These are phyloP conservation scores for Euphorbia lathyris DNA, from an alignment of 345 rosid species.

Conservation along the genomic window DNA sequence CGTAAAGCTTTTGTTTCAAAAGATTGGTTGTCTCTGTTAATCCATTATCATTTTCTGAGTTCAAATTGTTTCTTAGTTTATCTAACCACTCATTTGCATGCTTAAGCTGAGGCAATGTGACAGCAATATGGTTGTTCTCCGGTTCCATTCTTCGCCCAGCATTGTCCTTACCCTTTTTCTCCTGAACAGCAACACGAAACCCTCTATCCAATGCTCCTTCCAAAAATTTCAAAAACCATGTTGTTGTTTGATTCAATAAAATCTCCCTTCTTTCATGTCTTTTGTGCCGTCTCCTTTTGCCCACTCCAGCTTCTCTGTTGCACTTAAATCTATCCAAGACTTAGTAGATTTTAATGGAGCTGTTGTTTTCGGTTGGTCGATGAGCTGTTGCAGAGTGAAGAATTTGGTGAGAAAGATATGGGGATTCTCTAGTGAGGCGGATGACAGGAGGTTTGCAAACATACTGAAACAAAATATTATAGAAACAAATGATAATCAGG, in stretches of 20 bases:
- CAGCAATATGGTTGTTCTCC: constrained; percentile 61
- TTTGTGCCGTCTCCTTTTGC: constrained; percentile 54
- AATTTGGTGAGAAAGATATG: constrained; percentile 62
- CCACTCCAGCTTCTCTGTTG: constrained; percentile 74
- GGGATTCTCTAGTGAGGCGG: constrained; percentile 67
- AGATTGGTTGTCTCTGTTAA: constrained; percentile 45
- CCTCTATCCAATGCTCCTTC: constrained; percentile 69
- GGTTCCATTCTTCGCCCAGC: constrained; percentile 33
- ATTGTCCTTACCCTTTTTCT: constrained; percentile 49
- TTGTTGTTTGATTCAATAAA: constrained; percentile 53
- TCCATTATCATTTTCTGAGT: constrained; percentile 29
- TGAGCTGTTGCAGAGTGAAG: constrained; percentile 61
- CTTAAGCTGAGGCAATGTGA: constrained; percentile 77
- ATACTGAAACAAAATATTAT: constrained; percentile 45
- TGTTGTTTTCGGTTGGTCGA: constrained; percentile 45
- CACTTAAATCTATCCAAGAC: constrained; percentile 33
- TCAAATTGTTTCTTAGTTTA: constrained; percentile 37
- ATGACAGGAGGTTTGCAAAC: constrained; percentile 71
- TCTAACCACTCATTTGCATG: constrained; percentile 80
- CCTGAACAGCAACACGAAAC: constrained; percentile 35
- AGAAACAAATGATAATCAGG: neutral
- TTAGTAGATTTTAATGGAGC: constrained; percentile 38
- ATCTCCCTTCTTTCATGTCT: constrained; percentile 47
- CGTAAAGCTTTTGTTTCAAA: constrained; percentile 70
- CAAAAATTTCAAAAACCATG: constrained; percentile 80